Conservation (phyloP, 371 early-diverging fungal species). For the Enterocytospora artemiae region DNA sequence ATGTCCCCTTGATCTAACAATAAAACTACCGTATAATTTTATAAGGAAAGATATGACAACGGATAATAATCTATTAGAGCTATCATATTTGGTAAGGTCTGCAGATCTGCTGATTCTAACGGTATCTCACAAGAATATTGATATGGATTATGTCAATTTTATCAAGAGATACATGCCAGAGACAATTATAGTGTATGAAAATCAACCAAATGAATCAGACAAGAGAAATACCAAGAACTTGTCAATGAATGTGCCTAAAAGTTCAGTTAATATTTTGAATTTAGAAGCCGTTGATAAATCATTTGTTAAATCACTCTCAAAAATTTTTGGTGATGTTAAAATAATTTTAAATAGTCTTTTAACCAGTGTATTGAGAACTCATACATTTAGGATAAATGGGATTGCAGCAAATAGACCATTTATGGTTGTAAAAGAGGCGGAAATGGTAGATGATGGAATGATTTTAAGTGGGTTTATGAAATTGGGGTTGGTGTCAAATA, state of each 20-base stretch:
- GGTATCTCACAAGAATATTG: background rate
- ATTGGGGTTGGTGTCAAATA: slow-evolving; percentile 43
- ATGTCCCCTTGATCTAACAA: background rate
- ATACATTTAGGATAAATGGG: slow-evolving; percentile 32
- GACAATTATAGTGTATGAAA: slow-evolving; percentile 16
- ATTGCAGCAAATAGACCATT: slow-evolving; percentile 41
- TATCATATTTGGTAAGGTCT: slow-evolving; percentile 13
- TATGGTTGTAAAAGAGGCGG: slow-evolving; percentile 35
- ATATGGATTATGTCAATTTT: slow-evolving; percentile 9
- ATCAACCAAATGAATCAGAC: too few species aligned
- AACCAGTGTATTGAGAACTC: slow-evolving; percentile 21
- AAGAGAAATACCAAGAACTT: too few species aligned
- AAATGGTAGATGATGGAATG: background rate
- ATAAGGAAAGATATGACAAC: background rate
- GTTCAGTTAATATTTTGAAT: too few species aligned
- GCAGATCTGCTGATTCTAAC: slow-evolving; percentile 25
- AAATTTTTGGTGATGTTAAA: slow-evolving; percentile 43
- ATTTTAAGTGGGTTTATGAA: slow-evolving; percentile 50
- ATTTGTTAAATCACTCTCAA: slow-evolving; percentile 4
- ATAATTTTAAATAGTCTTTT: slow-evolving; percentile 30
- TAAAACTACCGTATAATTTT: slow-evolving; percentile 12
- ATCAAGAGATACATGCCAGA: slow-evolving; percentile 23
- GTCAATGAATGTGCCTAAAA: too few species aligned
- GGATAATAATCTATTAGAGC: background rate
- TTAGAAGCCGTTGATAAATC: too few species aligned